Evolutionary conservation across 352 stramenopile genomes (phyloP).

Genomic region (Phytopythium helicoides): DNA sequence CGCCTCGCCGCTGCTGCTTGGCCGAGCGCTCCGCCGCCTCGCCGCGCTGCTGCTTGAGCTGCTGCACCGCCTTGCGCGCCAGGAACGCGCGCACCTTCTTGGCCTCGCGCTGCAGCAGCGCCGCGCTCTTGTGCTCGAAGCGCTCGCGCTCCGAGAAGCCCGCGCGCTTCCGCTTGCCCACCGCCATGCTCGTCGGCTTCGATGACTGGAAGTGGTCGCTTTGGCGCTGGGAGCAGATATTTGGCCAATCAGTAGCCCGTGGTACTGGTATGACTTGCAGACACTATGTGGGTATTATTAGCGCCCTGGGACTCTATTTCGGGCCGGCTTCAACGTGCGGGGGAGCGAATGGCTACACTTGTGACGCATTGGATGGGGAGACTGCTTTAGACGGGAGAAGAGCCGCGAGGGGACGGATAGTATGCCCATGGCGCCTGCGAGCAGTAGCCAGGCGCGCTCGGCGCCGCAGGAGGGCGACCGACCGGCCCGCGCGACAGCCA

Average conservation of each 20-base stretch:
- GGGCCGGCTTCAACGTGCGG: too few relatives aligned
- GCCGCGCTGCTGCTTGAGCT: conserved; percentile 66
- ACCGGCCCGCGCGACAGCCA: conserved; percentile 27
- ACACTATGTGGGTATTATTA: too few relatives aligned
- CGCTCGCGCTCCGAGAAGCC: conserved; percentile 59
- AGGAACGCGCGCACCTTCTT: conserved; percentile 75
- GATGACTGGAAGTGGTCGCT: conserved; percentile 5
- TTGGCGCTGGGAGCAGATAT: not conserved
- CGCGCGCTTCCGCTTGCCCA: conserved; percentile 48
- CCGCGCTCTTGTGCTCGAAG: conserved; percentile 69
- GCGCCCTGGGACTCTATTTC: too few relatives aligned
- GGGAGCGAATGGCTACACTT: conserved; percentile 19
- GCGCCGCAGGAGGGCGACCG: conserved; percentile 6
- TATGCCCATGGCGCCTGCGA: conserved; percentile 1
- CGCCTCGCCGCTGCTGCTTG: conserved; percentile 37
- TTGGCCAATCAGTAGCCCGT: too few relatives aligned
- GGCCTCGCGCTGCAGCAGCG: conserved; percentile 65
- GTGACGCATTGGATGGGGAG: not conserved
- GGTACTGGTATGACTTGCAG: too few relatives aligned
- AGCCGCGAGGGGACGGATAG: not conserved
- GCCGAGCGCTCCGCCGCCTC: conserved; percentile 2
- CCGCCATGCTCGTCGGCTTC: conserved; percentile 10
- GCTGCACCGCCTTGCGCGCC: conserved; percentile 61
- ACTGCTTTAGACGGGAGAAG: not conserved
- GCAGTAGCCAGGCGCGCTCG: conserved; percentile 1